Evolutionary conservation across 805 yeast genomes (phyloP), one percentile per base, ranked within the genome.

Genomic region (Teunomyces stri): DNA sequence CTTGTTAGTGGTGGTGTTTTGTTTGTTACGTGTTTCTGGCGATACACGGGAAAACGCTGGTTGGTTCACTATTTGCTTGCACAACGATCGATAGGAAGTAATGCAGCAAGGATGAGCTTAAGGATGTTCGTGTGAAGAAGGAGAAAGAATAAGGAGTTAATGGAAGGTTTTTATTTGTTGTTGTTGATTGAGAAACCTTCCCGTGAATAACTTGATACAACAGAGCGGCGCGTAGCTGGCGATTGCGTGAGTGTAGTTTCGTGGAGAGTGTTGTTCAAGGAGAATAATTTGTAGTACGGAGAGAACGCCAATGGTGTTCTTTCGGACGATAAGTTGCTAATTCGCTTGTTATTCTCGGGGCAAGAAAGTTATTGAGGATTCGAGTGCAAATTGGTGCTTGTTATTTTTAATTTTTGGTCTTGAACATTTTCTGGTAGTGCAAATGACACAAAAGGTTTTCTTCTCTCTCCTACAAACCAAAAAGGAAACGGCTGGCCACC

Each of bases 371-470:
- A 37, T 10, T 37, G 13, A 13, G 40, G 40, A 29, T 41, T 41
- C 43, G 30, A 20, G 30, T 28, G 12, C 12, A 37, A 22, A 20
- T 37, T 37, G 16, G 45, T 33, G 6, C 22, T 21, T 42, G n/a
- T 13, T 20, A 18, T 31, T 31, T 31, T 31, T 34, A 33, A 31
- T 33, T 27, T 30, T 43, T 34, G 45, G 40, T 34, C 33, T 43
- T 34, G 45, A 16, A 16, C 30, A 34, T 43, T 43, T 43, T 43
- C 28, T 43, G 39, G 37, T 43, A 35, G 45, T 42, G 36, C 44
- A 42, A 43, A 25, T 43, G 40, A 37, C 40, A 37, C 40, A 37
- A 37, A 37, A 37, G n/a, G 25, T 18, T 25, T 25, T 25, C 27
- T 25, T 25, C 27, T 25, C 11, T 25, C 27, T 25, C 11, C 27